Conservation (phyloP, 2,329 filamentous ascomycete species). For the Talaromyces sp. region DNA sequence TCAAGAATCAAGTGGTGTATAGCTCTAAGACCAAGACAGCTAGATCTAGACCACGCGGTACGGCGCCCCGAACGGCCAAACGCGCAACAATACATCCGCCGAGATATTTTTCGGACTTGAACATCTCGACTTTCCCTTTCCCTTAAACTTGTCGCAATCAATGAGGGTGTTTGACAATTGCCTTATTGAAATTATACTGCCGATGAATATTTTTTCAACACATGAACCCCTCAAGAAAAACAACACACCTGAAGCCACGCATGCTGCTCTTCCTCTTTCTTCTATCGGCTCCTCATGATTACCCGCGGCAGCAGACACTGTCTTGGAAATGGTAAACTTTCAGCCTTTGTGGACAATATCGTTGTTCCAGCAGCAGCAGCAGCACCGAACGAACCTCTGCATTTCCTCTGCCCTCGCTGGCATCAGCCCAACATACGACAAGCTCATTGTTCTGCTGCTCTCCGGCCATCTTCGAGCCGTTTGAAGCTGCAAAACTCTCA, state of each 20-base stretch:
- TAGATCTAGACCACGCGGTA: neutral
- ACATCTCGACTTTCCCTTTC: neutral
- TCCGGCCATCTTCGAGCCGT: slow-evolving; percentile 7
- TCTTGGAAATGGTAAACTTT: slow-evolving; percentile 36
- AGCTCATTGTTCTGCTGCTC: slow-evolving; percentile 11
- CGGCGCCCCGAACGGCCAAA: slow-evolving; percentile 2
- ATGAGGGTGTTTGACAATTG: neutral
- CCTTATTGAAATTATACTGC: neutral
- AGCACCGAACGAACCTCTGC: slow-evolving; percentile 37
- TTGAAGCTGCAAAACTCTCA: neutral
- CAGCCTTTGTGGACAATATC: slow-evolving; percentile 32
- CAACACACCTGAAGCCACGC: neutral
- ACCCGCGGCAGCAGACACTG: slow-evolving; percentile 37
- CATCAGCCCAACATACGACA: slow-evolving; percentile 3
- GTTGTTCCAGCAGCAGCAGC: slow-evolving; percentile 19
- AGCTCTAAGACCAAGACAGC: neutral
- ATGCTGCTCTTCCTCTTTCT: neutral
- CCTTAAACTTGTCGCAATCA: neutral
- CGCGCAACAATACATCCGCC: slow-evolving; percentile 2
- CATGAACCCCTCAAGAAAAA: neutral
- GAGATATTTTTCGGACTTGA: neutral
- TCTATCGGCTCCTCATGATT: slow-evolving; percentile 33
- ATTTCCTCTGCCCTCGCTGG: slow-evolving; percentile 44
- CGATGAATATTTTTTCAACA: neutral
- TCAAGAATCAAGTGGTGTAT: too few species aligned